Evolutionary conservation across 768 basidiomycete genomes (phyloP).

Genomic region (Amanita inopinata): DNA sequence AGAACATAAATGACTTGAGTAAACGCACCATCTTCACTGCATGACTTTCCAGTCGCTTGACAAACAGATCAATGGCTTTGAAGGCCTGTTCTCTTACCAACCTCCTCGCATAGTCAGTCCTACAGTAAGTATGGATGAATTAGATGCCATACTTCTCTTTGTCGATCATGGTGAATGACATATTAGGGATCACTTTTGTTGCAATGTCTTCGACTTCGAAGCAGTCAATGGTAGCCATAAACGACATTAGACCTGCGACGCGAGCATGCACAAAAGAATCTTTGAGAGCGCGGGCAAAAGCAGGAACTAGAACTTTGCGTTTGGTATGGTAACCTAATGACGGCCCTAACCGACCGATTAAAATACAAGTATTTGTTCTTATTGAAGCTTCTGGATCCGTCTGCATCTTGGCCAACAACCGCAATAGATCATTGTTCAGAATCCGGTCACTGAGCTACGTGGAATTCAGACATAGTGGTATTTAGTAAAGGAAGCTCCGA

Average conservation of each 20-base stretch:
- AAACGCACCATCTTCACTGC: slow-evolving; percentile 70
- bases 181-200: slow-evolving; percentile 78
- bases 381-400: slow-evolving; percentile 90
- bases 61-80: slow-evolving; percentile 82
- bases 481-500: slow-evolving; percentile 7
- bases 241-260: slow-evolving; percentile 90
- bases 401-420: slow-evolving; percentile 88
- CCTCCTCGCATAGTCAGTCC: slow-evolving; percentile 28
- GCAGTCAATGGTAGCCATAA: slow-evolving; percentile 89
- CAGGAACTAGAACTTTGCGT: slow-evolving; percentile 93
- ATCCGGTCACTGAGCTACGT: slow-evolving; percentile 78
- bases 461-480: slow-evolving; percentile 3
- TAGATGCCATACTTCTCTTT: slow-evolving; percentile 71
- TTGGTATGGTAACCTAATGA: slow-evolving; percentile 82
- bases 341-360: slow-evolving; percentile 86
- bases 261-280: slow-evolving; percentile 89
- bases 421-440: slow-evolving; percentile 92
- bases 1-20: background rate
- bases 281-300: slow-evolving; percentile 82
- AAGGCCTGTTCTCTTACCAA: slow-evolving; percentile 94
- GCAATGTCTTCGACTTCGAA: slow-evolving; percentile 87
- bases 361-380: slow-evolving; percentile 94
- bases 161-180: slow-evolving; percentile 75
- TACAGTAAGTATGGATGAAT: background rate
- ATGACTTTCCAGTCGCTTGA: slow-evolving; percentile 74